Conservation (phyloP, 75 land plant genomes). For the Larix kaempferi region DNA sequence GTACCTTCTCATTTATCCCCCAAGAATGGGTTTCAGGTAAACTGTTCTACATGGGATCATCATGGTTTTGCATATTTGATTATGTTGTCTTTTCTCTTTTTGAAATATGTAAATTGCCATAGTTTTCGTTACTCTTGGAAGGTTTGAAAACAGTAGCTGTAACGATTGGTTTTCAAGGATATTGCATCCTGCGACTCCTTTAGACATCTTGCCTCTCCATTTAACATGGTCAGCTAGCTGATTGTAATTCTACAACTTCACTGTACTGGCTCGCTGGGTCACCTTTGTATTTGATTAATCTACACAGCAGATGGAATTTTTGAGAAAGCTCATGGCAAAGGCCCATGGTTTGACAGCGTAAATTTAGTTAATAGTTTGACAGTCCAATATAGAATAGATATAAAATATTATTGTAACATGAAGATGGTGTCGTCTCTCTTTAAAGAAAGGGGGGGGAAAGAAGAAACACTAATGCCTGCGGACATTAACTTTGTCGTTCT, state of each 20-base stretch:
- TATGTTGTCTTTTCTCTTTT: not conserved
- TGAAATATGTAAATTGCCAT: not conserved
- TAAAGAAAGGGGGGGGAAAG: not conserved
- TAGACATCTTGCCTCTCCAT: not conserved
- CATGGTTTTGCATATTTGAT: not conserved
- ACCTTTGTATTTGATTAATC: not conserved
- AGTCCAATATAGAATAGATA: not conserved
- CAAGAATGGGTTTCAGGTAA: conserved; percentile 53
- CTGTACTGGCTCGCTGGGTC: not conserved
- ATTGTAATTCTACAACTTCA: not conserved
- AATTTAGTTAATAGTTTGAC: not conserved
- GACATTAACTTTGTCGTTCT: not conserved
- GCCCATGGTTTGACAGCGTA: not conserved
- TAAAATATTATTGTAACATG: not conserved
- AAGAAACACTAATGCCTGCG: not conserved
- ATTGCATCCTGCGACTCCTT: not conserved
- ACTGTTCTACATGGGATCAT: not conserved
- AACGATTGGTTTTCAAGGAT: not conserved
- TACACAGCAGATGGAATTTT: not conserved
- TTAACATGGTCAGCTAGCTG: not conserved
- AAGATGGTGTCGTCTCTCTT: not conserved
- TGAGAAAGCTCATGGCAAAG: not conserved
- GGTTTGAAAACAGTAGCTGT: not conserved
- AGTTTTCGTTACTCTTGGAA: not conserved
- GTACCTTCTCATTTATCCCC: conserved; percentile 43